Conservation (phyloP, 2,329 filamentous ascomycete genomes). For the Calonectria pteridis region DNA sequence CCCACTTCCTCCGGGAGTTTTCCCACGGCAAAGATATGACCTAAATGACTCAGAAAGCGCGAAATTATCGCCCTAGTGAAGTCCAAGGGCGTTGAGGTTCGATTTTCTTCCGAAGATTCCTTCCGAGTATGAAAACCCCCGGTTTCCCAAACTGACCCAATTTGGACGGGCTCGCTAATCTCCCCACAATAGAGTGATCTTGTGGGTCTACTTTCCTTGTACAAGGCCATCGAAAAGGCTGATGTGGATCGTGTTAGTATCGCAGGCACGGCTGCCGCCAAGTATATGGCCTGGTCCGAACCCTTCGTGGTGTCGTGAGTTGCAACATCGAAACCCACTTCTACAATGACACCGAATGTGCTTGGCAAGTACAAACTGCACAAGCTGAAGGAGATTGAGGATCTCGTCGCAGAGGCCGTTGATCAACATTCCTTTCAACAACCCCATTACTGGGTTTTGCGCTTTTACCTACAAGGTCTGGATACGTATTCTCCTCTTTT, state of each 20-base stretch:
- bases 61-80: constrained; percentile 76
- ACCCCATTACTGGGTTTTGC: not conserved
- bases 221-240: not conserved
- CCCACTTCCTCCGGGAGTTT: constrained; percentile 84
- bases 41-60: no score
- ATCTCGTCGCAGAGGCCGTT: constrained; percentile 83
- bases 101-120: constrained; percentile 79
- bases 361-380: constrained; percentile 87
- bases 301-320: constrained; percentile 71
- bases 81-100: constrained; percentile 48
- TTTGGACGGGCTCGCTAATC: no score
- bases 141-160: no score
- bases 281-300: constrained; percentile 90
- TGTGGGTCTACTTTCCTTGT: not conserved
- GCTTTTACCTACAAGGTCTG: constrained; percentile 47
- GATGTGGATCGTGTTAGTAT: not conserved
- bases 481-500: no score
- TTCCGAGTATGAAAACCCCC: no score
- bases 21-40: constrained; percentile 92
- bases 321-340: constrained; percentile 72
- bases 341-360: constrained; percentile 89
- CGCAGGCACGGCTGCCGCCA: constrained; percentile 62
- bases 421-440: constrained; percentile 35
- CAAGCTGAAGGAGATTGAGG: constrained; percentile 90
- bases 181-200: no score